Base-by-base conservation (phyloP, 2,329 filamentous ascomycete genomes). In the Botryosphaeria dothidea region DNA sequence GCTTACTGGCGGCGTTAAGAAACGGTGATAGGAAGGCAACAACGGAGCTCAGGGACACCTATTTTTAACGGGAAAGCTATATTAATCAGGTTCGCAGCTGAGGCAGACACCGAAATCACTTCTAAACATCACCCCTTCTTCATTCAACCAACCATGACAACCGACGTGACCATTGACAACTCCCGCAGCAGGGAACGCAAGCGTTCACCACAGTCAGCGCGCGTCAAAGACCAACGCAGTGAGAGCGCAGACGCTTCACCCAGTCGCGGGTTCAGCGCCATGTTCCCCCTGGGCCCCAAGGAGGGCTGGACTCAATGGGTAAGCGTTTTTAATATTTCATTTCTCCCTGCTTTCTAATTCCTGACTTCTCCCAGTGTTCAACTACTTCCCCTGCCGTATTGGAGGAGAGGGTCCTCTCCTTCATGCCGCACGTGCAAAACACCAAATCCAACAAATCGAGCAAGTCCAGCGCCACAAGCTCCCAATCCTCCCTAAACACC, bases 301-400 rank as follows among this genome's bases (percentile, higher is more conserved):
- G 93, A 97, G 65, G 94, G 92, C 15, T 92, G 92, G 68, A 89
- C 86, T 70, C 94, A 98, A 84, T 98, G 95, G 92, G 91, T 92
- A 79, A 19, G 54, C 9, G 3, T 45, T n/a, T n/a, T n/a, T n/a
- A n/a, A n/a, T n/a, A n/a, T n/a, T 23, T 3, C 5, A n/a, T 13
- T 21, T 25, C 31, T 13, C 23, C 4, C 27, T 9, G 2, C 7
- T 31, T 9, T 1, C 2, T 25, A 19, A 3, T 4, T n/a, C 1
- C 45, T 65, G 6, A 65, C 43, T n/a, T 9, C 23, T 11, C 41
- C n/a, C 73, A 93, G 93, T 99, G 95, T 95, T 86, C 89, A 11
- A 89, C 88, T 68, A 81, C 94, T n/a, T 89, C 93, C 1, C 91
- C 95, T 2, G 88, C 90, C n/a, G 84, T 88, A 23, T 93, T 94